A percentile compares a stretch with the other conserved stretches of the same genome.
phyloP scores from a whole-genome alignment of 768 basidiomycete genomes.

The Lactifluus subvellereus region DNA sequence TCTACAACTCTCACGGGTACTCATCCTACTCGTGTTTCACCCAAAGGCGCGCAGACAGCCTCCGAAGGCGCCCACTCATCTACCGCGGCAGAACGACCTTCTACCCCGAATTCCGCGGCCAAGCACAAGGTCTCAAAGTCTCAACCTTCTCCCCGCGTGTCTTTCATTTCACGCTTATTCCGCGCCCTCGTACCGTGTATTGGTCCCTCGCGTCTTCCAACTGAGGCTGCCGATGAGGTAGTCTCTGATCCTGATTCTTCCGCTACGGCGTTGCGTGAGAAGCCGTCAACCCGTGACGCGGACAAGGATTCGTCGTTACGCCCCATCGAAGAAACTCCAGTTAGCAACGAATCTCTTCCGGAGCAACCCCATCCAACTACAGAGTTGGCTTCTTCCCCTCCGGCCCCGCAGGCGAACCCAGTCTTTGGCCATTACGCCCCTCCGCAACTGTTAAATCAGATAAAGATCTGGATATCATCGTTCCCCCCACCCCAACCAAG shows the following conservation, averaged over 20 bases:
- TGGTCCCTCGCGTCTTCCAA: constrained; percentile 44
- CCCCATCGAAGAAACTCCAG: constrained; percentile 24
- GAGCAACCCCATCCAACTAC: constrained; percentile 12
- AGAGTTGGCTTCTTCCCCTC: constrained; percentile 8
- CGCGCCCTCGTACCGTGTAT: constrained; percentile 63
- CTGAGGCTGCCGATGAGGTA: constrained; percentile 36
- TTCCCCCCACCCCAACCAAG: constrained; percentile 48
- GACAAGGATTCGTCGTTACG: constrained; percentile 24
- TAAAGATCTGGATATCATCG: constrained; percentile 32
- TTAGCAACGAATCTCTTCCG: constrained; percentile 24
- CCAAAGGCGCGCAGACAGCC: constrained; percentile 30
- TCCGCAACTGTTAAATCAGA: constrained; percentile 30
- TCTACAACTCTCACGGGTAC: constrained; percentile 39
- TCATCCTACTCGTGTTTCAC: constrained; percentile 35
- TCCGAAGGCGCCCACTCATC: constrained; percentile 34
- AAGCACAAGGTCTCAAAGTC: constrained; percentile 26
- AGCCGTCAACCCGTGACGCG: constrained; percentile 26
- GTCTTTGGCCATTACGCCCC: constrained; percentile 26
- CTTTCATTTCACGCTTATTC: constrained; percentile 55
- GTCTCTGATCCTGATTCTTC: constrained; percentile 25
- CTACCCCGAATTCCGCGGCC: constrained; percentile 21
- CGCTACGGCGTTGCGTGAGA: constrained; percentile 28
- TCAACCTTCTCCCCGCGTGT: constrained; percentile 39
- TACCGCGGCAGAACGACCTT: constrained; percentile 27
- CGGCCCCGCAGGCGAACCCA: constrained; percentile 4